Percentiles rank a stretch among this genome's conserved stretches.
Evolutionary conservation across 441 rosid species (phyloP).

Genomic region (Croton setiger): DNA sequence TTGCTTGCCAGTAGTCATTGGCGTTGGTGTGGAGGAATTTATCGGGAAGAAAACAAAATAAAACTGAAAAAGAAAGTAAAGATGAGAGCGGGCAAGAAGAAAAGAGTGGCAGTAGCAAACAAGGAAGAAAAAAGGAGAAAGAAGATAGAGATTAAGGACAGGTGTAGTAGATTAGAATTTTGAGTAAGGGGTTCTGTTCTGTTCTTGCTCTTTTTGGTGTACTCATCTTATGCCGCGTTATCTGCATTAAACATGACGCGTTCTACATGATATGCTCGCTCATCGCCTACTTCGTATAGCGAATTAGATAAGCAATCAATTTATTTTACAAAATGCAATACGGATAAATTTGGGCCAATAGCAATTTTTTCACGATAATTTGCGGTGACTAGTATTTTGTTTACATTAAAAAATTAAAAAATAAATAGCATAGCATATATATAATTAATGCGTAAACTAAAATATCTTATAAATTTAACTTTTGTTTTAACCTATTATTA

Average conservation of each 20-base stretch:
- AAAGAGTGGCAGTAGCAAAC: neutral
- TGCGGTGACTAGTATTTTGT: too few species aligned
- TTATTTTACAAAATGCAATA: too few species aligned
- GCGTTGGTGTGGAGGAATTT: neutral
- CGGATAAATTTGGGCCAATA: too few species aligned
- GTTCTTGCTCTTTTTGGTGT: neutral
- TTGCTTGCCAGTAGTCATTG: conserved; percentile 52
- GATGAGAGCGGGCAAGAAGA: conserved; percentile 11
- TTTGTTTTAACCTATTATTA: too few species aligned
- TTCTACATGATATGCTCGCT: neutral
- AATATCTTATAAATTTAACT: too few species aligned
- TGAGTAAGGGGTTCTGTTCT: too few species aligned
- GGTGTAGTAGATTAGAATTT: conserved; percentile 8
- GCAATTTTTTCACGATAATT: too few species aligned
- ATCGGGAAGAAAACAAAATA: neutral
- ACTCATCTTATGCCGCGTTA: conserved; percentile 27
- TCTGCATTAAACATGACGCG: conserved; percentile 25
- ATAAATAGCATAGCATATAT: too few species aligned
- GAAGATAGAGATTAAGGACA: conserved; percentile 2
- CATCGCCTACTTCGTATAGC: too few species aligned
- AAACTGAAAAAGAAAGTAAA: neutral
- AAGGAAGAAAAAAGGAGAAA: neutral
- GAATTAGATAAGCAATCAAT: too few species aligned
- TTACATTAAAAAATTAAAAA: too few species aligned
- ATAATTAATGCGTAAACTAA: too few species aligned